Evolutionary conservation across 208 protist genomes (phyloP).

Genomic region (Histomonas meleagridis): DNA sequence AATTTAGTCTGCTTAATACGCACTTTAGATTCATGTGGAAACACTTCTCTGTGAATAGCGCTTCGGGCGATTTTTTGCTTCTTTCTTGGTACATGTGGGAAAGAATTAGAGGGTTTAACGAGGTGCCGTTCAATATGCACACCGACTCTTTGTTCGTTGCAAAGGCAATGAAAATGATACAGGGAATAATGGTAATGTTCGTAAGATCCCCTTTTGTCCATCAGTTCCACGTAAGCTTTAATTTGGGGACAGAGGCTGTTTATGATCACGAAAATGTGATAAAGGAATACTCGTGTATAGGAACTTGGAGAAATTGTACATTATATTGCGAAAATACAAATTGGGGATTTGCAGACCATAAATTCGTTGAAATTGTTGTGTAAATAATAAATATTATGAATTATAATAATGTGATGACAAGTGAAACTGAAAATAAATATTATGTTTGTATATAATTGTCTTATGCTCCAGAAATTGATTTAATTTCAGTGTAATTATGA

Average conservation of each 20-base stretch:
- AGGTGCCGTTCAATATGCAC: not conserved
- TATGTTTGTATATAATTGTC: too few species aligned
- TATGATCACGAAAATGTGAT: not conserved
- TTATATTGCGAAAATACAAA: not conserved
- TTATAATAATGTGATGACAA: too few species aligned
- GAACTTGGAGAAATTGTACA: not conserved
- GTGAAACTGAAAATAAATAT: too few species aligned
- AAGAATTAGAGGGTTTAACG: not conserved
- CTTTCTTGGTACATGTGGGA: not conserved
- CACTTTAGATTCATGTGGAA: not conserved
- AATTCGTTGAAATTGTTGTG: too few species aligned
- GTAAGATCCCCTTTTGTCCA: too few species aligned
- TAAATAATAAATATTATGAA: too few species aligned
- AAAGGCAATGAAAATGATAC: not conserved
- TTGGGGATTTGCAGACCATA: not conserved
- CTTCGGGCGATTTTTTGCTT: conserved; percentile 1
- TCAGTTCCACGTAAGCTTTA: not conserved
- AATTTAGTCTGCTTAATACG: too few species aligned
- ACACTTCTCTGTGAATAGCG: not conserved
- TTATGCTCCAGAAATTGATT: too few species aligned
- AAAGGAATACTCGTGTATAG: not conserved
- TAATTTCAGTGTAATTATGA: too few species aligned
- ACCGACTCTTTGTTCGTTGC: not conserved
- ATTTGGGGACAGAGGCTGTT: not conserved
- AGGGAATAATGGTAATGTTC: not conserved